Base-by-base conservation (phyloP, 1,139 yeast species). In the Yamadazyma songkhlaensis region DNA sequence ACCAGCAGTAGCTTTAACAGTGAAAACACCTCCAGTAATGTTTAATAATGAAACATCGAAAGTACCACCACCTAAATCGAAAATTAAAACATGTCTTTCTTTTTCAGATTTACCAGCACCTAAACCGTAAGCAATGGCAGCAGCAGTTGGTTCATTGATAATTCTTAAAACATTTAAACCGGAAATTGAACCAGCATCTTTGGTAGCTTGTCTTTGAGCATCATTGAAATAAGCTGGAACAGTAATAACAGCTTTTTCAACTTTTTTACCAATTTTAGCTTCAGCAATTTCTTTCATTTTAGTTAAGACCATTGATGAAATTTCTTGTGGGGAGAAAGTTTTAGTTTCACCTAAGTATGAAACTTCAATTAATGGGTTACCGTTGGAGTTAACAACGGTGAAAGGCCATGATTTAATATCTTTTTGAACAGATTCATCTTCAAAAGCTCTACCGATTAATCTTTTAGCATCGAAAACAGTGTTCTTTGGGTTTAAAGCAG, bases 1-100 rank as follows among this genome's bases (percentile, higher is more conserved):
- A 85, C 97, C 97, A 50, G 97, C 96, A 57, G 97, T 89, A 51
- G 97, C 90, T 79, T 88, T 88, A 60, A 89, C 97, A 69, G 89
- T 94, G 72, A 89, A 89, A 58, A 90, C 88, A 82, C 97, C 97
- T 51, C 89, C 96, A 67, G 89, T 95, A 64, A 89, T 89, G 50
- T 90, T 83, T 59, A 89, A 77, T 54, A 89, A 76, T 34, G 97
- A 67, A 21, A 69, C 75, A 64, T 69, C 74, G 55, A 69, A 69
- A 49, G 75, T 69, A 60, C 75, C 75, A 58, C 75, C 75, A 63
- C 75, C 75, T 57, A 69, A 65, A 57, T 69, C 74, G 60, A 68
- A 68, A 49, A 69, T 69, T 47, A 69, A 64, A 32, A 67, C 71
- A 68, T 83, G 83, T 72, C 81, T 83, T 77, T 88, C 96, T 62